Evolutionary conservation across 2,329 filamentous ascomycete genomes (phyloP).

Genomic region (Aspergillus floridensis): DNA sequence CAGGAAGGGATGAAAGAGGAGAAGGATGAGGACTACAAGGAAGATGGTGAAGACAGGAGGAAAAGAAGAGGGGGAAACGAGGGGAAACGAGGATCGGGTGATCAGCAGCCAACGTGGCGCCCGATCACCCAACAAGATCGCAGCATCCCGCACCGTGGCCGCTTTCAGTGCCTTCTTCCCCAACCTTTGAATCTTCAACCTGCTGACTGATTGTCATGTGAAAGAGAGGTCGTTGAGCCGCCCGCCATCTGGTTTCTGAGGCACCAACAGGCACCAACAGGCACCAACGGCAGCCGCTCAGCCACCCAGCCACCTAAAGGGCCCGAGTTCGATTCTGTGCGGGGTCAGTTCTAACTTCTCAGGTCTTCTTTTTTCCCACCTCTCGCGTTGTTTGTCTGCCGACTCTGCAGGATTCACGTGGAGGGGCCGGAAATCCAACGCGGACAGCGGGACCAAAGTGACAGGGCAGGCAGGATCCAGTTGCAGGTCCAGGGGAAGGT

Average conservation of each 20-base stretch:
- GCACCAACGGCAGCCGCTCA: neutral
- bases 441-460: neutral
- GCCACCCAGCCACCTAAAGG: neutral
- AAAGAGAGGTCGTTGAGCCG: constrained; percentile 4
- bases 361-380: neutral
- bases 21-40: neutral
- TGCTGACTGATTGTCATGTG: constrained; percentile 1
- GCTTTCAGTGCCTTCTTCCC: neutral
- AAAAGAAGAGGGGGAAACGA: constrained; percentile 5
- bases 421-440: neutral
- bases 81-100: constrained; percentile 7
- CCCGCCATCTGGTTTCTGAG: neutral
- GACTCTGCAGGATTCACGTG: neutral
- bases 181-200: neutral
- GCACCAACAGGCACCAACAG: constrained; percentile 6
- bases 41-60: neutral
- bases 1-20: constrained; percentile 3
- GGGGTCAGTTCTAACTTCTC: neutral
- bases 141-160: neutral
- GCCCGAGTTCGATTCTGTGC: neutral
- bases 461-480: neutral
- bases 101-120: constrained; percentile 11
- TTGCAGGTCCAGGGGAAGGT: neutral
- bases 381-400: neutral
- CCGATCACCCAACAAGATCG: constrained; percentile 5